Conservation (phyloP, 768 basidiomycete genomes). For the Baorangia bicolor region DNA sequence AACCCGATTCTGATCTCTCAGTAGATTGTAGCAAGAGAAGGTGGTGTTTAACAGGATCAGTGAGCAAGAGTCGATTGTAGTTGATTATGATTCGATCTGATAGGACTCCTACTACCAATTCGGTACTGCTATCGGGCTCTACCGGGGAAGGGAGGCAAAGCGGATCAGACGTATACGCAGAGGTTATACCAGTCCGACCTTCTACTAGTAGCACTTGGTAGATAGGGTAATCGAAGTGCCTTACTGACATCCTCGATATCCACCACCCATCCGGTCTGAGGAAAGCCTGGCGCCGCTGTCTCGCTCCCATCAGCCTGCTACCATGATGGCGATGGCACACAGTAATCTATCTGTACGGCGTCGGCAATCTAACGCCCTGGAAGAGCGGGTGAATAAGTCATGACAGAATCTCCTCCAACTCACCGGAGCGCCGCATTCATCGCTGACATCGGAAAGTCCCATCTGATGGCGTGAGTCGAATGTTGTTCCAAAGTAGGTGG, state of each 20-base stretch:
- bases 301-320: too few species aligned
- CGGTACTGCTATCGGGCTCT: not conserved
- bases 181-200: too few species aligned
- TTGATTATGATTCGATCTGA: conserved; percentile 4
- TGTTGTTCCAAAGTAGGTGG: too few species aligned
- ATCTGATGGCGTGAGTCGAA: too few species aligned
- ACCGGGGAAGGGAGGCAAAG: not conserved
- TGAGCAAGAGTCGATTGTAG: not conserved
- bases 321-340: too few species aligned
- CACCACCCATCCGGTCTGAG: too few species aligned
- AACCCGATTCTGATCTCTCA: not conserved
- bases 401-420: not conserved
- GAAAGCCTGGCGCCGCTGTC: not conserved
- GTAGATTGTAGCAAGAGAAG: not conserved
- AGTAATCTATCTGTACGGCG: too few species aligned
- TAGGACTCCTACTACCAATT: not conserved
- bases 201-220: not conserved
- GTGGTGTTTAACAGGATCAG: not conserved
- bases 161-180: too few species aligned
- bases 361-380: too few species aligned
- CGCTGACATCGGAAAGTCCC: too few species aligned
- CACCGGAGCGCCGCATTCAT: not conserved
- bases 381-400: not conserved
- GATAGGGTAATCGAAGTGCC: too few species aligned
- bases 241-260: not conserved